Conservation (phyloP, 202 grass and related monocot species). For the Setaria viridis region DNA sequence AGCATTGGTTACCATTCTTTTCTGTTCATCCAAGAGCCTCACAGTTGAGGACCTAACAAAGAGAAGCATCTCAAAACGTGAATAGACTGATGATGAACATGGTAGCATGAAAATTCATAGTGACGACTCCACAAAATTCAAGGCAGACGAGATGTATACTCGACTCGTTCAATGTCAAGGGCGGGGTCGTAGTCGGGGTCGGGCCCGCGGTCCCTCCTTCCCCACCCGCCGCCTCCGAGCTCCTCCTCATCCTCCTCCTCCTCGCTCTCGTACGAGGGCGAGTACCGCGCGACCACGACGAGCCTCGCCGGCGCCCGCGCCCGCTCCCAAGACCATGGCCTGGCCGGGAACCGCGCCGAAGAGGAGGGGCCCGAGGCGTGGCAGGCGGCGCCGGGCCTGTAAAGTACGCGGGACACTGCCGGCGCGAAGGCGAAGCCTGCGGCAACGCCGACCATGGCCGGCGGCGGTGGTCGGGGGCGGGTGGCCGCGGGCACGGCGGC, state of each 20-base stretch:
- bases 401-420: slow-evolving; percentile 1
- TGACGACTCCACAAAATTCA: background rate
- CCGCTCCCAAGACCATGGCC: background rate
- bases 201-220: slow-evolving; percentile 47
- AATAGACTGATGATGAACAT: slow-evolving; percentile 2
- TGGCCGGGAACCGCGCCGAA: slow-evolving; percentile 19
- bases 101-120: background rate
- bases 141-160: slow-evolving; percentile 46
- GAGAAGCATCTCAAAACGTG: slow-evolving; percentile 29
- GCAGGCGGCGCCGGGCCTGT: background rate
- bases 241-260: slow-evolving; percentile 42
- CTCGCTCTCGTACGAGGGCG: slow-evolving; percentile 48
- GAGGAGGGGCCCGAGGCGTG: slow-evolving; percentile 20
- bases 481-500: slow-evolving; percentile 19
- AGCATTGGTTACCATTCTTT: slow-evolving; percentile 85
- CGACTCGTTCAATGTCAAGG: slow-evolving; percentile 79
- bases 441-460: slow-evolving; percentile 64
- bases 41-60: slow-evolving; percentile 76
- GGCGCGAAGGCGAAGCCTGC: slow-evolving; percentile 54
- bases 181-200: slow-evolving; percentile 70
- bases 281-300: slow-evolving; percentile 63
- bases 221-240: slow-evolving; percentile 34
- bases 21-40: slow-evolving; percentile 86
- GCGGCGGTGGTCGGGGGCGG: slow-evolving; percentile 16
- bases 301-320: slow-evolving; percentile 15